These are phyloP conservation scores for Jimgerdemannia lactiflua DNA, from an alignment of 192 early-diverging fungal genomes.

Conservation along the genomic window DNA sequence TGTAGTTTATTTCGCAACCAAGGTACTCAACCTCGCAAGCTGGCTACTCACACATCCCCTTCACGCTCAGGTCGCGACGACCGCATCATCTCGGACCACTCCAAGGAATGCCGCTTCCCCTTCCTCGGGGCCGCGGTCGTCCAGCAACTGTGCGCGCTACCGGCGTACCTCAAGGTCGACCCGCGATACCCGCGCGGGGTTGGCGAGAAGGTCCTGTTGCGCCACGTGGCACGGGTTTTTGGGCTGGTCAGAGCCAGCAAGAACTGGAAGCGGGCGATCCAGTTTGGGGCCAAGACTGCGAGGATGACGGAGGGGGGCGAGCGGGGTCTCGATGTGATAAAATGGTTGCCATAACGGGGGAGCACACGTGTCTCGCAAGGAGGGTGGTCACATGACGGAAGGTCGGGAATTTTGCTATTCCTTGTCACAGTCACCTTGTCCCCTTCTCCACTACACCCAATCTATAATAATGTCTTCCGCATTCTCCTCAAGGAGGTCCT, in stretches of 20 bases:
- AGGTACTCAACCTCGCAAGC: background rate
- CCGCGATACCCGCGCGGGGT: slow-evolving; percentile 74
- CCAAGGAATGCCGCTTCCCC: slow-evolving; percentile 85
- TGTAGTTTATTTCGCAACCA: background rate
- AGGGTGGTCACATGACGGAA: too few species aligned
- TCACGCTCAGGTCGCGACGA: slow-evolving; percentile 76
- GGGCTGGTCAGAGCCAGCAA: slow-evolving; percentile 60
- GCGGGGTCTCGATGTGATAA: too few species aligned
- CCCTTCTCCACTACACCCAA: too few species aligned
- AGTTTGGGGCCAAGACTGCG: slow-evolving; percentile 96
- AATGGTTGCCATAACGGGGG: too few species aligned
- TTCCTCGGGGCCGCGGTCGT: slow-evolving; percentile 79
- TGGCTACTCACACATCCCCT: background rate
- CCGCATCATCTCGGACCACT: slow-evolving; percentile 83
- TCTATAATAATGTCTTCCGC: background rate
- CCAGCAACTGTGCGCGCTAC: slow-evolving; percentile 55
- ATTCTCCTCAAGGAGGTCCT: background rate
- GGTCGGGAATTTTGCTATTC: too few species aligned
- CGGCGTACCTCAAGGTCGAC: slow-evolving; percentile 81
- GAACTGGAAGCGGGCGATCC: slow-evolving; percentile 92
- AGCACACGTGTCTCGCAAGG: too few species aligned
- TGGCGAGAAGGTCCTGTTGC: slow-evolving; percentile 89
- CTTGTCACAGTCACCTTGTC: too few species aligned
- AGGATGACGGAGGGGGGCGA: slow-evolving; percentile 71
- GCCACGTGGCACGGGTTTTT: slow-evolving; percentile 68